Evolutionary conservation across 768 basidiomycete genomes (phyloP), one percentile per base, ranked within the genome.

Genomic region (Thelephora ganbajun): DNA sequence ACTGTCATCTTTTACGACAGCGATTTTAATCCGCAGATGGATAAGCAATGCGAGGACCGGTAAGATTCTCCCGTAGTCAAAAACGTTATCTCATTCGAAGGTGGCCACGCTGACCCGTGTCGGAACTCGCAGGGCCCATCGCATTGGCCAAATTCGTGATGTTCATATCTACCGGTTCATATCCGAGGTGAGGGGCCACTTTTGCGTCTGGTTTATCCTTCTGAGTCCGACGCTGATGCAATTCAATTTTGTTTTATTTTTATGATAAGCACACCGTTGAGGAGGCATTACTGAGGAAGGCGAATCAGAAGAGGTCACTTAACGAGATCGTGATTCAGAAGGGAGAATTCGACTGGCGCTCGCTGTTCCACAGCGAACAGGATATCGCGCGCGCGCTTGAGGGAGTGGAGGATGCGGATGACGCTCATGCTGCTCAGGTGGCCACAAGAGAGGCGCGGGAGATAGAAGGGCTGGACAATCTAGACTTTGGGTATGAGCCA

Each of bases 1-100:
- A 97, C 96, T 0, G 94, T 99, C 56, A 77, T 99, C 47, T 93
- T 99, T 63, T 98, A 94, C 58, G 94, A 97, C 59, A 89, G 88
- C 51, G 92, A 96, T 62, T 96, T 94, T 70, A 91, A 90, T 56
- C 93, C 93, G 0, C 93, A 96, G 61, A 96, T 94, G 87, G 94
- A 99, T 61, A 71, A 85, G 41, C 94, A 99, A 60, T 97, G 96
- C 56, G 89, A 93, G 64, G 94, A 97, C 63, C 73, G 84, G 81
- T 82, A 59, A 51, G 74, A 56, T n/a, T 3, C 37, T n/a, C n/a
- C 20, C 14, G 14, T 37, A 2, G 36, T 37, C 36, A 37, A 37
- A 41, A 41, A 9, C 26, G 26, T 30, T 30, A 30, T 30, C 26
- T 30, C 26, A 9, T 9, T 9, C 26, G 26, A 30, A 2, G 6